phyloP scores from a whole-genome alignment of 331 rosid genomes.

The Acacia concinna region DNA sequence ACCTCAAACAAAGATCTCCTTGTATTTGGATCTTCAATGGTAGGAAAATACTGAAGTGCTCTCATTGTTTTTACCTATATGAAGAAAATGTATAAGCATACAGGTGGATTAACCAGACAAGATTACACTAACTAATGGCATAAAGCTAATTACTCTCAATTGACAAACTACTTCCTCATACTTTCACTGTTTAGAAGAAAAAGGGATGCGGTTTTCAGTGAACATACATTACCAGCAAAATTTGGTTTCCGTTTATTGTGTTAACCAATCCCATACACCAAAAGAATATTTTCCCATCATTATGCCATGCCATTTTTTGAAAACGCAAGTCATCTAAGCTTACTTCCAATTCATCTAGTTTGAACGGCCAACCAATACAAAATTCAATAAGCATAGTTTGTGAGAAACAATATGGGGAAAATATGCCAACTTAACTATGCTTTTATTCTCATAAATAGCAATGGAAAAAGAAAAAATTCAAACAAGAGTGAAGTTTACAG shows the following conservation, averaged over 20 bases:
- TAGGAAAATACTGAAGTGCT: conserved; percentile 96
- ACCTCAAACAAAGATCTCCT: conserved; percentile 98
- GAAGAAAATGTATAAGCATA: conserved; percentile 25
- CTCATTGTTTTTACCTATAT: conserved; percentile 96
- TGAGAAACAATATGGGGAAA: neutral
- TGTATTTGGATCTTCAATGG: conserved; percentile 96
- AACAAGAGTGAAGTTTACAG: conserved; percentile 39
- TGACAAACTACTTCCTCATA: neutral
- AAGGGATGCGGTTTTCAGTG: neutral
- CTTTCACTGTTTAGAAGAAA: neutral
- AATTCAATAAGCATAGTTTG: neutral
- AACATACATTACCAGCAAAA: conserved; percentile 4
- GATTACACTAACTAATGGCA: conserved; percentile 8
- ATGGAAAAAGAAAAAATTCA: conserved; percentile 17
- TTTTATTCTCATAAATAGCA: conserved; percentile 15
- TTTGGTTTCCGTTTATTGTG: neutral
- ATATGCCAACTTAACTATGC: neutral
- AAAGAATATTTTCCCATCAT: neutral
- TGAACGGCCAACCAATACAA: conserved; percentile 2
- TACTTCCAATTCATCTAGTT: conserved; percentile 8
- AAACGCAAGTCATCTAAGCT: neutral
- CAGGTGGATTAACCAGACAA: conserved; percentile 20
- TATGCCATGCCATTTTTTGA: neutral
- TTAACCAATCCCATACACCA: neutral
- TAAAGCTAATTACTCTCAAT: conserved; percentile 1